Conservation (phyloP, 164 flowering plant species). For the Magnolia sinica region DNA sequence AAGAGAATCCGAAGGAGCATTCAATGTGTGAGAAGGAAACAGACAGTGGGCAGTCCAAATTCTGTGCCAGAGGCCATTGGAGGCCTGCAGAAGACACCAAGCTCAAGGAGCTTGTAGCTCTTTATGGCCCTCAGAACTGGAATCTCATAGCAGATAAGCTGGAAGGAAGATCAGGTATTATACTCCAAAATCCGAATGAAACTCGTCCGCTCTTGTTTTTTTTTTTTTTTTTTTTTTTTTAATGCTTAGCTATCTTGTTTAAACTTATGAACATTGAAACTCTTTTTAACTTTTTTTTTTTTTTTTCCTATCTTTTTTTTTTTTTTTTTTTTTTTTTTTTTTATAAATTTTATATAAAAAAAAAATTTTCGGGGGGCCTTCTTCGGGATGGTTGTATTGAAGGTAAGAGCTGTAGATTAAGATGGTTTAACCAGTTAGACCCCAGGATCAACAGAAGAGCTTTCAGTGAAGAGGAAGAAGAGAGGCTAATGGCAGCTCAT, state of each 20-base stretch:
- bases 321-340: not conserved
- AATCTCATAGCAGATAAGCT: conserved; percentile 72
- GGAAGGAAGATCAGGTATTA: conserved; percentile 67
- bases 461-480: conserved; percentile 72
- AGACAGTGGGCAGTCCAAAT: conserved; percentile 45
- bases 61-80: conserved; percentile 79
- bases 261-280: no score
- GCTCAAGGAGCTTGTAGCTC: conserved; percentile 69
- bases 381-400: not conserved
- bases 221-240: no score
- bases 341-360: not conserved
- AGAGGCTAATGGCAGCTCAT: conserved; percentile 70
- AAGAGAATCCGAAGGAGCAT: conserved; percentile 28
- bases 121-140: conserved; percentile 82
- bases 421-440: conserved; percentile 83
- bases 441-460: conserved; percentile 73
- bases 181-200: not conserved
- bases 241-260: no score
- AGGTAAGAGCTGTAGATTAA: conserved; percentile 78
- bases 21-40: conserved; percentile 24
- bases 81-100: conserved; percentile 68
- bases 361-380: no score
- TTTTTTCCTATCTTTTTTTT: no score
- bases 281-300: no score
- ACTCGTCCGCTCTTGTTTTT: no score